Conservation (phyloP, 306 rosid genomes). For the Arachis stenosperma region DNA sequence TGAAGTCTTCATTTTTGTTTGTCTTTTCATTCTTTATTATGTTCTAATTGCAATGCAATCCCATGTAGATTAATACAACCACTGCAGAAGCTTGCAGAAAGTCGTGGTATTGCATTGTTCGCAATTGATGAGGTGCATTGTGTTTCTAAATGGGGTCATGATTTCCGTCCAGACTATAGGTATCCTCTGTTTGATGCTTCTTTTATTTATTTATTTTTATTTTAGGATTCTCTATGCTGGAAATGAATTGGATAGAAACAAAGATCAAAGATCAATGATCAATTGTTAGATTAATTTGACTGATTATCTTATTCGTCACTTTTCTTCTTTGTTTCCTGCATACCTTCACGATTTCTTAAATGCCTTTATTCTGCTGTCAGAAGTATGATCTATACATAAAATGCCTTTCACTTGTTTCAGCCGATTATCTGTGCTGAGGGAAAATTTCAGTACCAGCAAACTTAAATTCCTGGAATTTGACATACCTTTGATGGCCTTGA, state of each 20-base stretch:
- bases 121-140: constrained; percentile 97
- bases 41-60: constrained; percentile 24
- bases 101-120: constrained; percentile 81
- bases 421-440: constrained; percentile 73
- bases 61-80: constrained; percentile 69
- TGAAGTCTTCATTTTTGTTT: neutral
- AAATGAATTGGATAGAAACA: neutral
- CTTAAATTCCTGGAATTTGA: constrained; percentile 66
- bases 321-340: constrained; percentile 25
- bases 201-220: constrained; percentile 15
- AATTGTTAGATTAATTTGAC: constrained; percentile 19
- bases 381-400: constrained; percentile 28
- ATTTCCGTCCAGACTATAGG: constrained; percentile 96
- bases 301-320: neutral
- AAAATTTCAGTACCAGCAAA: constrained; percentile 64
- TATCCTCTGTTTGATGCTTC: neutral
- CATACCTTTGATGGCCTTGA: constrained; percentile 93
- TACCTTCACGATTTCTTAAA: constrained; percentile 14
- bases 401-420: constrained; percentile 59
- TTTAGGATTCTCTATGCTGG: neutral
- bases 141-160: constrained; percentile 98
- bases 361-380: constrained; percentile 13
- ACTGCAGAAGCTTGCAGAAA: constrained; percentile 79
- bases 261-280: constrained; percentile 11
- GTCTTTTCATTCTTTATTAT: constrained; percentile 7